Percentiles rank a stretch among this genome's conserved stretches.
These are phyloP conservation scores for Ephemerocybe angulata DNA, from an alignment of 768 basidiomycete species.

Conservation along the genomic window DNA sequence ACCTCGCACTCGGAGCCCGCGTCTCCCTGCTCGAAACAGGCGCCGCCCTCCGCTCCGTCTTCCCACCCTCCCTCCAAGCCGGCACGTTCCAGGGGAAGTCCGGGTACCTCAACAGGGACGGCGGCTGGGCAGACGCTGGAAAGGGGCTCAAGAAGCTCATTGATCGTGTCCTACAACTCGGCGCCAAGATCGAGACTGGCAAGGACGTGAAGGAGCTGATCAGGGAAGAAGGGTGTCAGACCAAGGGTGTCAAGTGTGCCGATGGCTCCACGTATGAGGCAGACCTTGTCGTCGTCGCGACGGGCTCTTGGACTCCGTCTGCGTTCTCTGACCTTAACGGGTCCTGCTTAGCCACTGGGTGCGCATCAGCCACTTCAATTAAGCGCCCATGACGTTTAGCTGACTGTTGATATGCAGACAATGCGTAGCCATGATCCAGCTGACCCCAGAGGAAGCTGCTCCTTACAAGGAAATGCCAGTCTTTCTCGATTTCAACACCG, in stretches of 20 bases:
- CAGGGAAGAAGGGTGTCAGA: conserved; percentile 29
- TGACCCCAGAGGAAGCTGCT: conserved; percentile 65
- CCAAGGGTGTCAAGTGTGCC: conserved; percentile 57
- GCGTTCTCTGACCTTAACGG: conserved; percentile 58
- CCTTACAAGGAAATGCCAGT: conserved; percentile 63
- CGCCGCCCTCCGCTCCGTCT: conserved; percentile 42
- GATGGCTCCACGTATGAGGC: conserved; percentile 56
- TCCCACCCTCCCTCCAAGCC: conserved; percentile 40
- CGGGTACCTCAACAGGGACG: conserved; percentile 72
- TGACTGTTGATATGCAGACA: conserved; percentile 59
- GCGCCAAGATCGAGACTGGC: conserved; percentile 56
- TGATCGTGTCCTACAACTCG: conserved; percentile 50
- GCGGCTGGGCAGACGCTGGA: conserved; percentile 83
- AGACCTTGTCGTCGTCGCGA: conserved; percentile 63
- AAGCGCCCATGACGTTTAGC: neutral
- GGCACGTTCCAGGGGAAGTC: conserved; percentile 32
- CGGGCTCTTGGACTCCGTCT: conserved; percentile 85
- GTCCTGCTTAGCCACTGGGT: conserved; percentile 80
- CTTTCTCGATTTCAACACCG: conserved; percentile 65
- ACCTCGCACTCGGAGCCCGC: conserved; percentile 51
- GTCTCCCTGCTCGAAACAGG: conserved; percentile 37
- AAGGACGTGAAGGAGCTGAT: conserved; percentile 53
- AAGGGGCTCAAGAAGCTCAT: conserved; percentile 59
- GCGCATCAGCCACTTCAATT: conserved; percentile 16
- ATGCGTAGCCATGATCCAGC: conserved; percentile 69